Percentiles rank a stretch among this genome's conserved stretches.
These are phyloP conservation scores for Colletotrichum graminicola DNA, from an alignment of 2,329 filamentous ascomycete species.

Conservation along the genomic window DNA sequence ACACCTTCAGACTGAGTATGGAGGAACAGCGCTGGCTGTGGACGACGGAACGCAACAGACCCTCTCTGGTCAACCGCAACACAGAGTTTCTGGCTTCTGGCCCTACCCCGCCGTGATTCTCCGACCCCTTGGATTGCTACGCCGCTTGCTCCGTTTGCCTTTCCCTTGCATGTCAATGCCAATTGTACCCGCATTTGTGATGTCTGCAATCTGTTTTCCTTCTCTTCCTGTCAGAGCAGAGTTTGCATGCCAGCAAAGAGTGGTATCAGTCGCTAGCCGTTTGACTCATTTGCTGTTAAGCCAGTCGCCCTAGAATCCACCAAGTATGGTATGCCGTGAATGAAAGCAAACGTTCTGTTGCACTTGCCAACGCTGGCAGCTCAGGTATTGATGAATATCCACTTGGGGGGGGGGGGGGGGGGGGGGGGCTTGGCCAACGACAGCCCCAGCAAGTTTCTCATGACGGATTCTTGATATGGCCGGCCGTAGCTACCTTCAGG, in stretches of 20 bases:
- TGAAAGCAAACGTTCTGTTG: slow-evolving; percentile 1
- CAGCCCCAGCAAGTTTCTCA: not conserved
- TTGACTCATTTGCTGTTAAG: not conserved
- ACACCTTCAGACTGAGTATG: not conserved
- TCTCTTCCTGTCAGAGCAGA: not conserved
- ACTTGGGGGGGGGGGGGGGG: not conserved
- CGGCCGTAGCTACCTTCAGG: slow-evolving; percentile 83
- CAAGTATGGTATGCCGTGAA: not conserved
- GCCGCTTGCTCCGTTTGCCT: not conserved
- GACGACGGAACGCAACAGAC: not conserved
- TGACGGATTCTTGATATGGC: slow-evolving; percentile 64
- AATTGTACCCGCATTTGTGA: not conserved
- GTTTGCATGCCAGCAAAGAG: not conserved
- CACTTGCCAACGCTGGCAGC: not conserved
- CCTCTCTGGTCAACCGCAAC: not conserved
- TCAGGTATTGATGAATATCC: not conserved
- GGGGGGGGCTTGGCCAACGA: not conserved
- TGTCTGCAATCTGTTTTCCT: not conserved
- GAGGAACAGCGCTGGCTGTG: not conserved
- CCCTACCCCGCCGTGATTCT: not conserved
- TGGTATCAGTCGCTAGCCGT: not conserved
- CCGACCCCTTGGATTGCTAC: not conserved
- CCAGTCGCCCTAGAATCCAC: not conserved
- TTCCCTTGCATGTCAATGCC: not conserved
- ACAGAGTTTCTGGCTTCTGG: not conserved